Base-by-base conservation (phyloP, 1,139 yeast species). In the Sugiyamaella neomexicana region DNA sequence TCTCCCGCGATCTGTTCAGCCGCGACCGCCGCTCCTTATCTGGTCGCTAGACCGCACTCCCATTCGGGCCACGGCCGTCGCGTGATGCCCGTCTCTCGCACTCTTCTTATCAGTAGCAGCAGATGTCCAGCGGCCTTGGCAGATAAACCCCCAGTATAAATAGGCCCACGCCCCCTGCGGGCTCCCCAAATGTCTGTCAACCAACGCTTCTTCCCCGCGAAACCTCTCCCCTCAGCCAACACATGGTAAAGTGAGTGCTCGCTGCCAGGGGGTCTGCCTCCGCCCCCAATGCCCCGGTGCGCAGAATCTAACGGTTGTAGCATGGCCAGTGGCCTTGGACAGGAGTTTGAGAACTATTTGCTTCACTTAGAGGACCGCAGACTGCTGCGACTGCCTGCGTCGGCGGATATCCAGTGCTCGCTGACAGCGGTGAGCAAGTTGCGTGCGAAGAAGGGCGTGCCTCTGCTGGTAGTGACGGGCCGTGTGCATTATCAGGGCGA, bases 241-340 rank as follows among this genome's bases (percentile, higher is more conserved):
- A n/a, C n/a, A n/a, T n/a, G n/a, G n/a, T n/a, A n/a, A n/a, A n/a
- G n/a, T n/a, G n/a, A n/a, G n/a, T 27, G 9, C 9, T 27, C 31
- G 9, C 31, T 27, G 31, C 41, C 41, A 5, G 16, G 13, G 31
- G 31, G n/a, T n/a, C n/a, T n/a, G n/a, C n/a, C n/a, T n/a, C n/a
- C n/a, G n/a, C n/a, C n/a, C n/a, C n/a, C n/a, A n/a, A n/a, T n/a
- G n/a, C n/a, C n/a, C n/a, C n/a, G n/a, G n/a, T n/a, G n/a, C 31
- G 38, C 31, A 15, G 32, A 20, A 29, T 27, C 46, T 7, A n/a
- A 29, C 25, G 25, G 25, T 3, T 20, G 6, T 13, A 45, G 49
- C 31, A 36, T 45, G 49, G 49, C 49, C 49, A 9, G 9, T 34
- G 49, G 49, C 32, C 44, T 38, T 15, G 39, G 43, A 27, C 25